phyloP scores from a whole-genome alignment of 2,329 filamentous ascomycete species.

The Colletotrichum australisinense region DNA sequence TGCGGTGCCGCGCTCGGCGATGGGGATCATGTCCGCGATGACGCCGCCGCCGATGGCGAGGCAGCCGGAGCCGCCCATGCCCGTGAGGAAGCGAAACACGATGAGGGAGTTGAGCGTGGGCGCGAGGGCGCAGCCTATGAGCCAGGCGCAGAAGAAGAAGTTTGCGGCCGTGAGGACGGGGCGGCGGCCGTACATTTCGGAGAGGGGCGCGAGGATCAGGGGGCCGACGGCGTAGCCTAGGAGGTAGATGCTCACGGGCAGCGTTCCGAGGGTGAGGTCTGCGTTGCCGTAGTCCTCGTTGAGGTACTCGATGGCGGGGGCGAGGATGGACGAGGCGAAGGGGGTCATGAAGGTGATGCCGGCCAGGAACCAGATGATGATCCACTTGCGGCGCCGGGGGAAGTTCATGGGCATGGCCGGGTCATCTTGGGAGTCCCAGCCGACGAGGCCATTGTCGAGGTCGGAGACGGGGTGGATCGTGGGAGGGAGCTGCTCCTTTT shows the following conservation, averaged over 20 bases:
- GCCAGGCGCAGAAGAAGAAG: slow-evolving; percentile 70
- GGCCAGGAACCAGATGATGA: slow-evolving; percentile 65
- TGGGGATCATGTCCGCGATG: slow-evolving; percentile 64
- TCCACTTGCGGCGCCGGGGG: slow-evolving; percentile 65
- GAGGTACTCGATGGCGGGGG: slow-evolving; percentile 58
- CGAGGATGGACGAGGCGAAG: slow-evolving; percentile 71
- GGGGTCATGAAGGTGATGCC: slow-evolving; percentile 74
- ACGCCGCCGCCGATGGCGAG: slow-evolving; percentile 66
- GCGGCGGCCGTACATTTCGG: slow-evolving; percentile 73
- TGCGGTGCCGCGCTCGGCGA: slow-evolving; percentile 58
- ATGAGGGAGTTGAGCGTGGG: slow-evolving; percentile 65
- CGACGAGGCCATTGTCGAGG: slow-evolving; percentile 64
- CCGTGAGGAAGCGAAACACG: slow-evolving; percentile 69
- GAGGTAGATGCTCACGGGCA: slow-evolving; percentile 72
- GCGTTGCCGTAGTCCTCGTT: slow-evolving; percentile 57
- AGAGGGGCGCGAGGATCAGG: slow-evolving; percentile 66
- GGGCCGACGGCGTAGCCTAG: slow-evolving; percentile 70
- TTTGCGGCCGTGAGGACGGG: slow-evolving; percentile 68
- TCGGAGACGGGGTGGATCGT: slow-evolving; percentile 59
- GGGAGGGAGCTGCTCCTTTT: slow-evolving; percentile 46
- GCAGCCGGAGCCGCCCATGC: slow-evolving; percentile 66
- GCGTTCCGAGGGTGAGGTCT: slow-evolving; percentile 56
- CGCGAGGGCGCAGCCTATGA: slow-evolving; percentile 72
- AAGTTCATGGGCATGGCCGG: slow-evolving; percentile 71
- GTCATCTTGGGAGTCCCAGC: slow-evolving; percentile 70